phyloP scores from a whole-genome alignment of 2,329 filamentous ascomycete species.

The Calonectria naviculata region DNA sequence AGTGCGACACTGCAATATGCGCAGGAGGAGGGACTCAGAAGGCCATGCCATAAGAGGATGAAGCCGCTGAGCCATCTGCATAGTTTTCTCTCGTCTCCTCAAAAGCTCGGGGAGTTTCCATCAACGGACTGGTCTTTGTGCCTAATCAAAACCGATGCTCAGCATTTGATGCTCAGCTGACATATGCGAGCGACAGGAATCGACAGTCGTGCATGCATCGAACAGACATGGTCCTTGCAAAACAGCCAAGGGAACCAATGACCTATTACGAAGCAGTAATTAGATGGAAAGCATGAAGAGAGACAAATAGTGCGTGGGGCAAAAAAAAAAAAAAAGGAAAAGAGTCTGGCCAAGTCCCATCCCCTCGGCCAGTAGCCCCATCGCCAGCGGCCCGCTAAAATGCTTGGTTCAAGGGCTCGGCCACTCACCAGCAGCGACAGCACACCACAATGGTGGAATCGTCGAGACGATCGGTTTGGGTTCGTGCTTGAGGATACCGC shows the following conservation, averaged over 20 bases:
- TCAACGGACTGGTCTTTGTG: background rate
- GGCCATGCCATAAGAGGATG: background rate
- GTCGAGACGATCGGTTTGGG: slow-evolving; percentile 3
- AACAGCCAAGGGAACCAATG: background rate
- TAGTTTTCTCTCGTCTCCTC: background rate
- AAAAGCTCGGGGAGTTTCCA: background rate
- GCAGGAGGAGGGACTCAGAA: background rate
- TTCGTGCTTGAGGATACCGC: background rate
- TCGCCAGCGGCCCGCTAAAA: background rate
- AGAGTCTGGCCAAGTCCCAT: slow-evolving; percentile 7
- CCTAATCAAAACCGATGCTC: background rate
- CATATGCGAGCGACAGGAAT: slow-evolving; percentile 2
- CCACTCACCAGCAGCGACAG: slow-evolving; percentile 27
- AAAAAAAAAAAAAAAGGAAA: background rate
- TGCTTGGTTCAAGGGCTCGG: slow-evolving; percentile 14
- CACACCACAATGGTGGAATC: slow-evolving; percentile 29
- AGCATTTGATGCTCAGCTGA: slow-evolving; percentile 1
- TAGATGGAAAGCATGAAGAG: background rate
- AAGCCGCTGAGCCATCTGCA: background rate
- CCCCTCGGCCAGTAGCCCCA: background rate
- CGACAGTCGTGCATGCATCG: background rate
- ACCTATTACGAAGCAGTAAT: background rate
- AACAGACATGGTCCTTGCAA: background rate
- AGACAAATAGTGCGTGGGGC: too few species aligned
- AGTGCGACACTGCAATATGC: background rate